phyloP scores from a whole-genome alignment of 768 basidiomycete species.

The Amanita polypyramis region DNA sequence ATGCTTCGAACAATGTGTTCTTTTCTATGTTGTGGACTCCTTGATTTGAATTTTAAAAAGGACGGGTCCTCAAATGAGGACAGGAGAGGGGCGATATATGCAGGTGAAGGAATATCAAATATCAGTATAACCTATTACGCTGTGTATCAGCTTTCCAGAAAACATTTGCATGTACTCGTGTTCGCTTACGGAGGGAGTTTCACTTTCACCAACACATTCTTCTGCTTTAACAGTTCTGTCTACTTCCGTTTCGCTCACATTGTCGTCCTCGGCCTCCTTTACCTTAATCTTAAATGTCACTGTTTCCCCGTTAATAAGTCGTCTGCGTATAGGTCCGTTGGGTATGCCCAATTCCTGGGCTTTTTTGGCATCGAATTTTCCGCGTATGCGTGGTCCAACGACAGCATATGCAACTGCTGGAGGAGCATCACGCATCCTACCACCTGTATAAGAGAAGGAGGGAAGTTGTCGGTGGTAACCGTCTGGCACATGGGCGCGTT shows the following conservation, averaged over 20 bases:
- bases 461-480: conserved; percentile 31
- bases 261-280: conserved; percentile 24
- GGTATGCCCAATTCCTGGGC: conserved; percentile 58
- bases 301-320: conserved; percentile 52
- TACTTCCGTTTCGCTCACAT: not conserved
- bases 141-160: not conserved
- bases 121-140: conserved; percentile 45
- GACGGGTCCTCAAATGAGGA: conserved; percentile 36
- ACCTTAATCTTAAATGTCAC: conserved; percentile 47
- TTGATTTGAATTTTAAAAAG: conserved; percentile 39
- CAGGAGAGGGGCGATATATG: conserved; percentile 42
- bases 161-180: not conserved
- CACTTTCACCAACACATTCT: conserved; percentile 46
- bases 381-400: conserved; percentile 42
- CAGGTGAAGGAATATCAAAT: conserved; percentile 58
- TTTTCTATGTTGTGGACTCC: conserved; percentile 25
- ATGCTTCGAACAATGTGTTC: conserved; percentile 40
- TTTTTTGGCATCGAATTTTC: conserved; percentile 63
- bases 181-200: conserved; percentile 33
- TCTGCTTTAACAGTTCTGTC: conserved; percentile 39
- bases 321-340: conserved; percentile 43
- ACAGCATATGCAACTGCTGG: conserved; percentile 39
- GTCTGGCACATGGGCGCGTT: conserved; percentile 15
- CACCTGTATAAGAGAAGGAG: conserved; percentile 15
- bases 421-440: conserved; percentile 12